phyloP scores from a whole-genome alignment of 2,329 filamentous ascomycete genomes.

The Pyrenophora graminea region DNA sequence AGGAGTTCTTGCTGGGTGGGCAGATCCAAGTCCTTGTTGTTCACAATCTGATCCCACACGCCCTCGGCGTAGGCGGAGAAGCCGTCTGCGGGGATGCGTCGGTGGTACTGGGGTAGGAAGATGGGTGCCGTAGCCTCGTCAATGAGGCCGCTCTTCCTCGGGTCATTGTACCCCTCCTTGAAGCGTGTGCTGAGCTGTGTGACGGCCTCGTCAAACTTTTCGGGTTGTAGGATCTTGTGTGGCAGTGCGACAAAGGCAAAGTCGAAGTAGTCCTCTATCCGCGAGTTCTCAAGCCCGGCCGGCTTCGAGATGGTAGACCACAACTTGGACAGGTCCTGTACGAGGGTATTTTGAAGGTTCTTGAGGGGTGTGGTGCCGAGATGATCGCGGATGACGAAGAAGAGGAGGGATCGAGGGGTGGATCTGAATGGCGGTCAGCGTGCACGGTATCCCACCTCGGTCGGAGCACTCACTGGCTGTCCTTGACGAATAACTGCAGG shows the following conservation, averaged over 20 bases:
- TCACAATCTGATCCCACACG: conserved; percentile 97
- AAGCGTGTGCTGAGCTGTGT: conserved; percentile 81
- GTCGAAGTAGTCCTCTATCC: conserved; percentile 97
- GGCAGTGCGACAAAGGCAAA: conserved; percentile 95
- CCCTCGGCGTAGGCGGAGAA: conserved; percentile 91
- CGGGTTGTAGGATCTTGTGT: conserved; percentile 94
- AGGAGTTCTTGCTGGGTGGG: conserved; percentile 96
- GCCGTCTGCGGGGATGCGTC: conserved; percentile 95
- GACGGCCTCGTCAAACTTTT: conserved; percentile 83
- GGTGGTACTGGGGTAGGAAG: conserved; percentile 92
- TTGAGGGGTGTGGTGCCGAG: conserved; percentile 86
- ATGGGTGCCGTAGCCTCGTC: conserved; percentile 78
- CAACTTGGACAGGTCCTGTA: conserved; percentile 88
- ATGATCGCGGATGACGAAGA: conserved; percentile 98
- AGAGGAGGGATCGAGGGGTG: conserved; percentile 85
- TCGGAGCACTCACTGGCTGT: conserved; percentile 72
- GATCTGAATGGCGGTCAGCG: conserved; percentile 59
- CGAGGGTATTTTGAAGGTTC: conserved; percentile 86
- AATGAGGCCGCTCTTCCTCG: conserved; percentile 62
- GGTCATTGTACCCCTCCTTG: conserved; percentile 75
- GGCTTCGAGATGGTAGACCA: conserved; percentile 95
- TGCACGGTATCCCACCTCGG: background rate
- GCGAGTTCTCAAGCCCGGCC: conserved; percentile 80
- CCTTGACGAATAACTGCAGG: conserved; percentile 92
- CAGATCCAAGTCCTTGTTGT: conserved; percentile 96